These are phyloP conservation scores for Phytophthora lateralis DNA, from an alignment of 352 stramenopile genomes.

Conservation along the genomic window DNA sequence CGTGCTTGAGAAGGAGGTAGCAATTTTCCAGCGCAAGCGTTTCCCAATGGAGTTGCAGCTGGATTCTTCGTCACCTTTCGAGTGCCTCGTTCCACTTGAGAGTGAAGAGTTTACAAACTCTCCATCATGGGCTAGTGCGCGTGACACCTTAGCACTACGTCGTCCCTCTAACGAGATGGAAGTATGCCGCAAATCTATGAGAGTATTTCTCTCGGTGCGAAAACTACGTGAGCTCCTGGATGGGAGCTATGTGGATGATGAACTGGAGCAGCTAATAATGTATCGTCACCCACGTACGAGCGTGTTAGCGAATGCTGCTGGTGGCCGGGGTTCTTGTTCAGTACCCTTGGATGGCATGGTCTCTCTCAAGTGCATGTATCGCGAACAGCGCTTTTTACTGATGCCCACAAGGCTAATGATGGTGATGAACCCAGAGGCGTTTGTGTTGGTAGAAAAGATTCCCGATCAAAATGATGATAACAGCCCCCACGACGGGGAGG, in stretches of 20 bases:
- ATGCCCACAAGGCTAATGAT: constrained; percentile 63
- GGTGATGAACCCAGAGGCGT: constrained; percentile 78
- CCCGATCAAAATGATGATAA: constrained; percentile 33
- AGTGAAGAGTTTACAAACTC: constrained; percentile 16
- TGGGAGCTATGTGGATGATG: constrained; percentile 44
- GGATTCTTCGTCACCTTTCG: constrained; percentile 70
- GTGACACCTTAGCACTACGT: constrained; percentile 51
- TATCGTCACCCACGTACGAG: constrained; percentile 69
- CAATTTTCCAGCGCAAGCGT: constrained; percentile 44
- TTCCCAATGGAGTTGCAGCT: constrained; percentile 63
- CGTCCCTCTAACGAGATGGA: constrained; percentile 74
- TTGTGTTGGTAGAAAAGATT: constrained; percentile 65
- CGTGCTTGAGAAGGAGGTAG: constrained; percentile 76
- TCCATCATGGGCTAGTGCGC: constrained; percentile 25
- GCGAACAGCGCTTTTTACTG: constrained; percentile 78
- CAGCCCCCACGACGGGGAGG: constrained; percentile 27
- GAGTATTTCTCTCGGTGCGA: constrained; percentile 64
- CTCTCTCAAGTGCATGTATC: constrained; percentile 68
- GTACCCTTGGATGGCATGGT: constrained; percentile 71
- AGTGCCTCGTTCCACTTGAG: constrained; percentile 65
- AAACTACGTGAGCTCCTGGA: constrained; percentile 64
- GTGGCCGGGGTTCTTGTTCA: constrained; percentile 23
- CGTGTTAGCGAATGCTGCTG: constrained; percentile 41
- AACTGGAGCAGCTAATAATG: constrained; percentile 55
- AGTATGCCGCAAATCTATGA: constrained; percentile 72